phyloP scores from a whole-genome alignment of 768 basidiomycete species.

The Vishniacozyma victoriae region DNA sequence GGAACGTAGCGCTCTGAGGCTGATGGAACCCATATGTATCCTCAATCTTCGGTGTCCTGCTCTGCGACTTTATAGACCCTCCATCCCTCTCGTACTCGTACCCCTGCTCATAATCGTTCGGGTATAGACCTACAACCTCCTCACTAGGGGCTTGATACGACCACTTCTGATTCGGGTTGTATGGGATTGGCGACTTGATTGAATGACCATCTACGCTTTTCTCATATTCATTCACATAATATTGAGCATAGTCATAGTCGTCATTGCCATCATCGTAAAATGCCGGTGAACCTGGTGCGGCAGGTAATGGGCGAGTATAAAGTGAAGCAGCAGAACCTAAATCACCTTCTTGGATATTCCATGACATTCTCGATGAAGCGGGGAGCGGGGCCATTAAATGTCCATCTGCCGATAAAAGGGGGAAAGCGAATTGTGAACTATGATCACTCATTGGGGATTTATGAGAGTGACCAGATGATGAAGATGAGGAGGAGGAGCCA shows the following conservation, averaged over 20 bases:
- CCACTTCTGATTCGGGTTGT: too few relatives aligned
- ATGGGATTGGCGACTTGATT: too few relatives aligned
- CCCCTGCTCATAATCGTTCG: conserved; percentile 13
- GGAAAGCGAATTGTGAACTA: conserved; percentile 37
- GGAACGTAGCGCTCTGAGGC: conserved; percentile 23
- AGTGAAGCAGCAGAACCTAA: not conserved
- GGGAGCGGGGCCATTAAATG: conserved; percentile 32
- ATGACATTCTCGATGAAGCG: conserved; percentile 17
- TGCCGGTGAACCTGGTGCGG: conserved; percentile 8
- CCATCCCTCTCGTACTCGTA: conserved; percentile 12
- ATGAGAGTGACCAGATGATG: conserved; percentile 25
- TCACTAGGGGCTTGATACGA: too few relatives aligned
- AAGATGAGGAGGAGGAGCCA: conserved; percentile 5
- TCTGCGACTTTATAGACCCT: conserved; percentile 2
- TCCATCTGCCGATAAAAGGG: conserved; percentile 36
- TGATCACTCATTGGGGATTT: conserved; percentile 23
- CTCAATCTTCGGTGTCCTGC: conserved; percentile 7
- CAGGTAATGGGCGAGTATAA: conserved; percentile 16
- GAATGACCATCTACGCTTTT: not conserved
- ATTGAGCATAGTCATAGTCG: conserved; percentile 7
- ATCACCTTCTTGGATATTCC: conserved; percentile 2
- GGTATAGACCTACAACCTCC: conserved; percentile 13
- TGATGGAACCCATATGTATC: not conserved
- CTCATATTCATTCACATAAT: conserved; percentile 4
- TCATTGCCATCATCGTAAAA: conserved; percentile 8